A percentile compares a stretch with the other conserved stretches of the same genome.
Evolutionary conservation across 225 moss, liverwort and hornwort species (phyloP).

Genomic region (Physcomitrium patens): DNA sequence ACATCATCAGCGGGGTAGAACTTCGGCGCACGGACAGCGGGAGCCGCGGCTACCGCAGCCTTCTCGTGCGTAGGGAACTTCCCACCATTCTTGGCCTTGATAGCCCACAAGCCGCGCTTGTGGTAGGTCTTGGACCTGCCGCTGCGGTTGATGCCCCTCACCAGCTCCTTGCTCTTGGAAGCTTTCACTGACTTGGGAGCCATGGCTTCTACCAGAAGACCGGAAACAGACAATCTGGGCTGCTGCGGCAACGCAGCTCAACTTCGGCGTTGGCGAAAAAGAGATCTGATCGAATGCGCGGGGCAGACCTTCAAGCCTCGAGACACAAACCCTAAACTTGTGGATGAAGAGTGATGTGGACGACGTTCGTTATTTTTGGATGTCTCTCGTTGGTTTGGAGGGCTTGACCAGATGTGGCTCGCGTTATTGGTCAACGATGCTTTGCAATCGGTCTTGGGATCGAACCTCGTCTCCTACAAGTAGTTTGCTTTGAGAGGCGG

Average conservation of each 20-base stretch:
- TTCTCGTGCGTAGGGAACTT: constrained; percentile 51
- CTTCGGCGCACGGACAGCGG: constrained; percentile 40
- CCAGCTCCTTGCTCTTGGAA: constrained; percentile 59
- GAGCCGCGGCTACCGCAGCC: constrained; percentile 26
- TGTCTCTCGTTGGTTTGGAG: neutral
- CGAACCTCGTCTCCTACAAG: too few relatives aligned
- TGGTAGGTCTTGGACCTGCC: constrained; percentile 80
- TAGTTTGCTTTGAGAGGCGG: too few relatives aligned
- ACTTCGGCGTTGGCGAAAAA: constrained; percentile 2
- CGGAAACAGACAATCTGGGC: neutral
- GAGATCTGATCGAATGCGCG: rapidly evolving
- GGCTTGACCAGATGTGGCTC: too few relatives aligned
- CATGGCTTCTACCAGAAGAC: constrained; percentile 21
- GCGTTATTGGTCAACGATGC: too few relatives aligned
- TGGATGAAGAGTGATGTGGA: neutral
- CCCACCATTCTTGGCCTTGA: constrained; percentile 84
- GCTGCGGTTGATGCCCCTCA: constrained; percentile 63
- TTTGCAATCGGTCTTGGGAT: too few relatives aligned
- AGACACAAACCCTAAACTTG: constrained; percentile 24
- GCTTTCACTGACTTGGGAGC: constrained; percentile 41
- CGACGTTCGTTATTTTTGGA: neutral
- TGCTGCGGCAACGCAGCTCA: constrained; percentile 12
- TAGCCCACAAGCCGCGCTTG: constrained; percentile 78
- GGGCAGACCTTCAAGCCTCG: neutral
- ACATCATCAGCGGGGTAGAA: constrained; percentile 58